Conservation (phyloP, 2,329 filamentous ascomycete species). For the Colletotrichum sp. region DNA sequence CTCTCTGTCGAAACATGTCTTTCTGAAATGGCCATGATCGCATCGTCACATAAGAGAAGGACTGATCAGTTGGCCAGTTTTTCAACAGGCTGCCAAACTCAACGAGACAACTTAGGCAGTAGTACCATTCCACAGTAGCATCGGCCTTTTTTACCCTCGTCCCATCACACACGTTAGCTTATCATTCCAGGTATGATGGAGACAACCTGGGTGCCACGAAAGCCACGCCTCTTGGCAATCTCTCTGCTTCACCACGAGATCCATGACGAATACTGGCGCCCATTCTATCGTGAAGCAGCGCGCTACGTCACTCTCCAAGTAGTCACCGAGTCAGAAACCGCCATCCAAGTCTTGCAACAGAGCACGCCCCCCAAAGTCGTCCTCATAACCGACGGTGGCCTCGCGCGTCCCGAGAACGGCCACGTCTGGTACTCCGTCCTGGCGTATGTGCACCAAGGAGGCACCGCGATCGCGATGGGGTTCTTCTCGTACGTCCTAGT, state of each 20-base stretch:
- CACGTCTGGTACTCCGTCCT: not conserved
- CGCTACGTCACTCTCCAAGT: constrained; percentile 1
- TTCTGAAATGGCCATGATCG: not conserved
- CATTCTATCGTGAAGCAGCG: not conserved
- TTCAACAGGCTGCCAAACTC: not conserved
- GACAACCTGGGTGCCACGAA: not conserved
- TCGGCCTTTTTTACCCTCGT: not conserved
- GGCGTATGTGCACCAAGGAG: not conserved
- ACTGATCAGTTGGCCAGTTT: not conserved
- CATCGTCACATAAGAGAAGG: not conserved
- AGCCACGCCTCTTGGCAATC: not conserved
- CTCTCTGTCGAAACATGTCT: not conserved
- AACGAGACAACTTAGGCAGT: not conserved
- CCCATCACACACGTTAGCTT: not conserved
- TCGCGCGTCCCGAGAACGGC: not conserved
- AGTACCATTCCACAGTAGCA: not conserved
- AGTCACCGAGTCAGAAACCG: not conserved
- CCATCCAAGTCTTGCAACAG: not conserved
- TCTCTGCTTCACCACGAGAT: not conserved
- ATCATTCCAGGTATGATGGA: not conserved
- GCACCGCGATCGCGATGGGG: not conserved
- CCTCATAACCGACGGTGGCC: not conserved
- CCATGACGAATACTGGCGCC: not conserved
- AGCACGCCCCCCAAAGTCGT: not conserved
- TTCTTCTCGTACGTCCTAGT: not conserved